Conservation (phyloP, 441 rosid species). For the Euphorbia schlechtendalii region DNA sequence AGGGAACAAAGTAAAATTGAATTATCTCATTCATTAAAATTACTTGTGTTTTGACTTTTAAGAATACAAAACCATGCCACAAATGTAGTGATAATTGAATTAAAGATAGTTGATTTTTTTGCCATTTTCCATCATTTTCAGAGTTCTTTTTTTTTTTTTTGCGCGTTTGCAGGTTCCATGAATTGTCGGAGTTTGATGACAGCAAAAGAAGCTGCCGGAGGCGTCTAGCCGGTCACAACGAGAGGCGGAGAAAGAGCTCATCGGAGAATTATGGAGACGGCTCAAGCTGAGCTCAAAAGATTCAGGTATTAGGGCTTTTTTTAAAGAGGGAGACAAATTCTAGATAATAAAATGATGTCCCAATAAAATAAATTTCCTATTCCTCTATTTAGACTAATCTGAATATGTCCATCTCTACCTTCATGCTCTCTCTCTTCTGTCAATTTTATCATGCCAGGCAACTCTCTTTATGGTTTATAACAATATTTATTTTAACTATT, state of each 20-base stretch:
- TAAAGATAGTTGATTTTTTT: no score
- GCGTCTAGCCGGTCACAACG: constrained; percentile 86
- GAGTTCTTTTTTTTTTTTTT: no score
- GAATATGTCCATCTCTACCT: constrained; percentile 11
- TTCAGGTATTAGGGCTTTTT: neutral
- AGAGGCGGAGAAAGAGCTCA: constrained; percentile 67
- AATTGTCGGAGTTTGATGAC: constrained; percentile 65
- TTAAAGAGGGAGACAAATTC: constrained; percentile 9
- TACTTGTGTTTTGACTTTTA: no score
- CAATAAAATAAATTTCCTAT: constrained; percentile 6
- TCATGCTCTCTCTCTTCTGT: constrained; percentile 71
- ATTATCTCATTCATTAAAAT: no score
- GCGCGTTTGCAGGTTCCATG: constrained; percentile 72
- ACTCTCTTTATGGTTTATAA: neutral
- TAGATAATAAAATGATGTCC: no score
- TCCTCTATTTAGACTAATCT: constrained; percentile 14
- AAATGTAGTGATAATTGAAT: no score
- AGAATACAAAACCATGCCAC: no score
- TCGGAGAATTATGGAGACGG: constrained; percentile 41
- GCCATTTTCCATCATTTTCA: no score
- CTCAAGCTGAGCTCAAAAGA: constrained; percentile 31
- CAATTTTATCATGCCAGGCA: constrained; percentile 25
- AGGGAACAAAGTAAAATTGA: no score
- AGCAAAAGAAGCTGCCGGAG: constrained; percentile 70
- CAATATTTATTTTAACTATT: neutral